phyloP scores from a whole-genome alignment of 768 basidiomycete species.

The Infundibulicybe gibba region DNA sequence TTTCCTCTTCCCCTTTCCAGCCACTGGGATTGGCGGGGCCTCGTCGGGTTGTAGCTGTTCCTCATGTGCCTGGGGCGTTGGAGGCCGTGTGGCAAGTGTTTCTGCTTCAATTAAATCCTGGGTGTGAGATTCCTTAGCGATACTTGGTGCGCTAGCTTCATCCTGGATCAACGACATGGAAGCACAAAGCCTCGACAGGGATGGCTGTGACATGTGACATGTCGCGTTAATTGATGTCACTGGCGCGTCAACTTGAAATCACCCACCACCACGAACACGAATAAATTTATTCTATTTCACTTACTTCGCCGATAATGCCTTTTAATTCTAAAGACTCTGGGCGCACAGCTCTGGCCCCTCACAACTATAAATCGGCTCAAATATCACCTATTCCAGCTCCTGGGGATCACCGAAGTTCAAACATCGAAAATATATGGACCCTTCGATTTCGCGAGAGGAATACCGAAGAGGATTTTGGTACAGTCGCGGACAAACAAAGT shows the following conservation, averaged over 20 bases:
- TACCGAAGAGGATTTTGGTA: too few relatives aligned
- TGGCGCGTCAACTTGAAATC: slow-evolving; percentile 1
- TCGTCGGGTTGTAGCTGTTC: neutral
- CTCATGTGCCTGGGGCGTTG: too few relatives aligned
- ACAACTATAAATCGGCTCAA: too few relatives aligned
- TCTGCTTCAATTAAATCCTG: neutral
- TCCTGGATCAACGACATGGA: neutral
- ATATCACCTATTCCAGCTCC: too few relatives aligned
- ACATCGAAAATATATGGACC: too few relatives aligned
- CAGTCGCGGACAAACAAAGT: too few relatives aligned
- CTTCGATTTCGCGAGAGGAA: too few relatives aligned
- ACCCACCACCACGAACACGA: neutral
- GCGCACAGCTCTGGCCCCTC: too few relatives aligned
- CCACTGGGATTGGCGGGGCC: slow-evolving; percentile 8
- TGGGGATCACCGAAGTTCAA: too few relatives aligned
- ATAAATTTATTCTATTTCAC: neutral
- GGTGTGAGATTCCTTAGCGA: neutral
- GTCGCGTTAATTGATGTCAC: slow-evolving; percentile 10
- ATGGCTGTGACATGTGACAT: slow-evolving; percentile 7
- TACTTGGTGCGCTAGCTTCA: slow-evolving; percentile 2
- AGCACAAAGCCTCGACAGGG: slow-evolving; percentile 5
- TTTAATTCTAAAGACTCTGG: too few relatives aligned
- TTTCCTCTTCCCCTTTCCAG: slow-evolving; percentile 24
- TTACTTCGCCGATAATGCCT: neutral
- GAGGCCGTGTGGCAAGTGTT: too few relatives aligned